These are phyloP conservation scores for Scutellaria barbata DNA, from an alignment of 257 asterid genomes.

Conservation along the genomic window DNA sequence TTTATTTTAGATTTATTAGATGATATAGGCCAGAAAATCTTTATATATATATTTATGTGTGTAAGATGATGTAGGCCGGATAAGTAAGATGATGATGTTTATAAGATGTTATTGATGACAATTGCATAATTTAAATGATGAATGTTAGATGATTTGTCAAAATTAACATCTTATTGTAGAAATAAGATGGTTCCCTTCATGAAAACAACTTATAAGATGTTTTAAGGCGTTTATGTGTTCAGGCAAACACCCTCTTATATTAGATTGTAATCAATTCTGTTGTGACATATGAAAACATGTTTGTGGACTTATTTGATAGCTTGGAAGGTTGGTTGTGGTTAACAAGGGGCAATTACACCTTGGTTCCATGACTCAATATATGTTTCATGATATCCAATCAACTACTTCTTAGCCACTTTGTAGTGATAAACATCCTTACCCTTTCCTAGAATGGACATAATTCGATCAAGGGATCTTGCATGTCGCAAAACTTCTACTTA, in stretches of 20 bases:
- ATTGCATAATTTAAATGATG: too few relatives aligned
- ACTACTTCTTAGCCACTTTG: constrained; percentile 5
- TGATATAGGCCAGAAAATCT: too few relatives aligned
- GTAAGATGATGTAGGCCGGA: too few relatives aligned
- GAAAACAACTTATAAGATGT: too few relatives aligned
- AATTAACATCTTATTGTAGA: too few relatives aligned
- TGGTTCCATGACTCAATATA: not conserved
- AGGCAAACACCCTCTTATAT: not conserved
- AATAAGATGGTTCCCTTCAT: too few relatives aligned
- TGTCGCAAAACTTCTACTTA: constrained; percentile 11
- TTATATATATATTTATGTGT: too few relatives aligned
- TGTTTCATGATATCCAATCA: not conserved
- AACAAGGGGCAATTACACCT: not conserved
- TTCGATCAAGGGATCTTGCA: constrained; percentile 12
- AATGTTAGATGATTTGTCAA: too few relatives aligned
- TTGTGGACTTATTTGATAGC: constrained; percentile 10
- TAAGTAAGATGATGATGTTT: too few relatives aligned
- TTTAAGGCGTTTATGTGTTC: too few relatives aligned
- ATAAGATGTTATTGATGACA: too few relatives aligned
- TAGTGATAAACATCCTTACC: not conserved
- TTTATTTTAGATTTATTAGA: too few relatives aligned
- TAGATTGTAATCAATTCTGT: constrained; percentile 5
- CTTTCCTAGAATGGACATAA: constrained; percentile 13
- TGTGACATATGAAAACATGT: not conserved
- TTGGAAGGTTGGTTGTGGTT: constrained; percentile 24